Conservation (phyloP, 768 basidiomycete species). For the Xerocomellus intermedius region DNA sequence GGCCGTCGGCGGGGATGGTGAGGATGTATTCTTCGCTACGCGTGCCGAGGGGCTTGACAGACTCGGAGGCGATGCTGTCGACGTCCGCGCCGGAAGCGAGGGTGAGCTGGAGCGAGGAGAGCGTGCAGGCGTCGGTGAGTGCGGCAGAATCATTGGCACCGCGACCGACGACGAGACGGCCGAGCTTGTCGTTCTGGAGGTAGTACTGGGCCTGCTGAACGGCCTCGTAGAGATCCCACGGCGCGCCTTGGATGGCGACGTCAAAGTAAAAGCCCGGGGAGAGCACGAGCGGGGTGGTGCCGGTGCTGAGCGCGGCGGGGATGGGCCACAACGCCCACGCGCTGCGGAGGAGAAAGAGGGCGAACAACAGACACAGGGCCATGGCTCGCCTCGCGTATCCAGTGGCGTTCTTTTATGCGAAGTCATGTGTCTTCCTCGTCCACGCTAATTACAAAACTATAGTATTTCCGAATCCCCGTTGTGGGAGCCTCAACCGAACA, state of each 20-base stretch:
- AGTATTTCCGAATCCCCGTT: background rate
- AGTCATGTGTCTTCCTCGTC: background rate
- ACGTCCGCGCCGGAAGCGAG: constrained; percentile 18
- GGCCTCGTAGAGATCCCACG: constrained; percentile 36
- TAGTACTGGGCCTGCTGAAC: constrained; percentile 30
- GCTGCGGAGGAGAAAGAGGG: constrained; percentile 10
- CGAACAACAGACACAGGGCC: constrained; percentile 5
- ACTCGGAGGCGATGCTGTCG: constrained; percentile 36
- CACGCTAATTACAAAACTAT: background rate
- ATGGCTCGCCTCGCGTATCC: background rate
- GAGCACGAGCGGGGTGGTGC: constrained; percentile 24
- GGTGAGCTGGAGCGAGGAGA: constrained; percentile 29
- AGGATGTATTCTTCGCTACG: constrained; percentile 48
- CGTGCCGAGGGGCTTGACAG: constrained; percentile 32
- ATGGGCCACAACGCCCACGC: constrained; percentile 34
- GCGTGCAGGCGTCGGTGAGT: constrained; percentile 24
- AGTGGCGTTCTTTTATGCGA: background rate
- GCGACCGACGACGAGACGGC: constrained; percentile 42
- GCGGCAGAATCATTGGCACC: constrained; percentile 31
- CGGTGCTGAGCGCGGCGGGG: constrained; percentile 27
- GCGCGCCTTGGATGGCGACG: constrained; percentile 25
- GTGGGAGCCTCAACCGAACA: constrained; percentile 21
- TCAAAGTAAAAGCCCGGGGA: constrained; percentile 28
- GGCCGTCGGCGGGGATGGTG: constrained; percentile 36
- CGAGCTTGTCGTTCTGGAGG: constrained; percentile 37